Evolutionary conservation across 139 green algal species (phyloP).

Genomic region (Micromonas pusilla): DNA sequence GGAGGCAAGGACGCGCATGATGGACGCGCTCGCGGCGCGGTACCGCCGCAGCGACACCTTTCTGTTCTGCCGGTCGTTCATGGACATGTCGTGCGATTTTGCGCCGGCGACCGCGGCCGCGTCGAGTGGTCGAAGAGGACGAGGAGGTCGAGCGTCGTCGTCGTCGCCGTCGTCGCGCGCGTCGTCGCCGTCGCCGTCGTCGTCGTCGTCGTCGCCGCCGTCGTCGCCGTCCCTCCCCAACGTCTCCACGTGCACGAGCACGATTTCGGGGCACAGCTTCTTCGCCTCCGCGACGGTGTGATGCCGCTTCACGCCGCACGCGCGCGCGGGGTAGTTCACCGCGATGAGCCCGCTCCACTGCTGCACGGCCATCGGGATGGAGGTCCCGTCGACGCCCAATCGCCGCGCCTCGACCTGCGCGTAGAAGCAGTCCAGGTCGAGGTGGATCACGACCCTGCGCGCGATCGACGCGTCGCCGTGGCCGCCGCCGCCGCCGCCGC

Average conservation of each 20-base stretch:
- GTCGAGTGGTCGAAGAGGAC: no score
- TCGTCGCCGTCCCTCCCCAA: constrained; percentile 47
- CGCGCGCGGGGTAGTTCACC: constrained; percentile 78
- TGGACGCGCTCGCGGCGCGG: constrained; percentile 13
- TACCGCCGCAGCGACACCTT: constrained; percentile 39
- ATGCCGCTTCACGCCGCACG: constrained; percentile 64
- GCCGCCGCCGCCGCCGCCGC: not conserved
- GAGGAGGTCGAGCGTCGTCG: not conserved
- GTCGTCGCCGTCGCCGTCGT: not conserved
- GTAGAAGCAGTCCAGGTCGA: constrained; percentile 77
- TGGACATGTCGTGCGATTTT: not conserved
- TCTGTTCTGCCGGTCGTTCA: not conserved
- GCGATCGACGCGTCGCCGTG: not conserved
- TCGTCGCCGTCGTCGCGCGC: not conserved
- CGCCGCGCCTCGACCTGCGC: constrained; percentile 63
- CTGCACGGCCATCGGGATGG: constrained; percentile 70
- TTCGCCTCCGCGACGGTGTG: constrained; percentile 65
- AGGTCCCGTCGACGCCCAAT: constrained; percentile 52
- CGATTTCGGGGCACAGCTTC: constrained; percentile 66
- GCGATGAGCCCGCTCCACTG: constrained; percentile 61
- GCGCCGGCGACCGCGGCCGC: no score
- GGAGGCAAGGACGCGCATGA: constrained; percentile 43
- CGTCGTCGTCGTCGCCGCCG: not conserved
- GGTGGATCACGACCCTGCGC: constrained; percentile 46
- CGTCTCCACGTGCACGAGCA: constrained; percentile 77